Base-by-base conservation (phyloP, 2,329 filamentous ascomycete species). In the Scedosporium aurantiacum region DNA sequence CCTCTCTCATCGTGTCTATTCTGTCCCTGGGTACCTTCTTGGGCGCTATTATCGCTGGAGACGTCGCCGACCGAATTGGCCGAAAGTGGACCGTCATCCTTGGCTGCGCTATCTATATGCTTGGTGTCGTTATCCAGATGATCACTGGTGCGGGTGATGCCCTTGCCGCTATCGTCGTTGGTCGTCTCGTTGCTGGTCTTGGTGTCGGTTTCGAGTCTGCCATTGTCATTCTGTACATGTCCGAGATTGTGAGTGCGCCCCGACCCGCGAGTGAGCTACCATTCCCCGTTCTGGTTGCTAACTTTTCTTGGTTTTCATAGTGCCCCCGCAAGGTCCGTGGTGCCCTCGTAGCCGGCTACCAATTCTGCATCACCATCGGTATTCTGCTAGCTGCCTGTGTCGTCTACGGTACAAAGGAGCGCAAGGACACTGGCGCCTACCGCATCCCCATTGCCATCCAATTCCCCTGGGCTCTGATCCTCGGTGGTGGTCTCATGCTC, bases 211-310 rank as follows among this genome's bases (percentile, higher is more conserved):
- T 91, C 71, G 87, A 89, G 67, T 90, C 87, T 7, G 87, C 89
- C 68, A 85, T 91, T 68, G 85, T 91, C 73, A 90, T 91, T 70
- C 79, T 91, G 64, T 92, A 94, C 82, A 93, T 94, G 89, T 90
- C 87, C 57, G 90, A 92, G 76, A 90, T 92, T 70, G 79, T 79
- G 74, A 77, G 72, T 74, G 56, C 8, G 27, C 27, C 56, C 21
- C 6, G 14, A 5, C 16, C 43, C 25, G 12, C 16, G 16, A 12
- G 16, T 25, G 23, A 10, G 45, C n/a, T 28, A 14, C 4, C 14
- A 10, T n/a, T 5, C 25, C 56, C 14, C 60, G 23, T 18, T 58
- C 25, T 1, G 45, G 32, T 45, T 27, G 27, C 66, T 67, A 63
- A 65, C 61, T 61, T 57, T 63, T 68, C n/a, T 63, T 62, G 69